Evolutionary conservation across 805 yeast species (phyloP).

Genomic region (Metschnikowia amazonensis): DNA sequence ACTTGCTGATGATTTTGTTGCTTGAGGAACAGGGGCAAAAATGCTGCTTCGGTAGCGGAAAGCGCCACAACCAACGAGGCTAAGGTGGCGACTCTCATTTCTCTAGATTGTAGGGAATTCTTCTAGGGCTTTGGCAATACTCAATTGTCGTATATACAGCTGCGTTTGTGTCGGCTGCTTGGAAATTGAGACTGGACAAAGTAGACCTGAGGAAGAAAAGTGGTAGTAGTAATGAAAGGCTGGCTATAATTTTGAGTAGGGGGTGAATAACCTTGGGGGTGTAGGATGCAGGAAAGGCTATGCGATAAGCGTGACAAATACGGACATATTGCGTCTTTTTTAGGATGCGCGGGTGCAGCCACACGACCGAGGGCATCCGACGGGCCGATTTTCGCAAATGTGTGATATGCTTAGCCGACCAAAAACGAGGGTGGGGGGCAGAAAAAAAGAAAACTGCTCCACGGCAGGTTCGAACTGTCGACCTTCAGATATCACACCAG

Average conservation of each 20-base stretch:
- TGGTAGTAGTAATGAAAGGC: neutral
- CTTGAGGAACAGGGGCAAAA: conserved; percentile 10
- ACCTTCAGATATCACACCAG: conserved; percentile 35
- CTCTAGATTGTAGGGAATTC: neutral
- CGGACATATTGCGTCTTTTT: neutral
- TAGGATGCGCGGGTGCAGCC: neutral
- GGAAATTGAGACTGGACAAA: neutral
- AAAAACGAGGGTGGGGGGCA: neutral
- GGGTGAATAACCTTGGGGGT: neutral
- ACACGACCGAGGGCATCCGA: neutral
- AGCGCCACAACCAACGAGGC: conserved; percentile 13
- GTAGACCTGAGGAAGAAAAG: neutral
- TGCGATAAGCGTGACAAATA: conserved; percentile 4
- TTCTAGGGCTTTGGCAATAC: neutral
- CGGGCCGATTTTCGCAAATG: neutral
- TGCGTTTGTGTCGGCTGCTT: neutral
- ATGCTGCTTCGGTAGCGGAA: conserved; percentile 15
- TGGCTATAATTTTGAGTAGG: neutral
- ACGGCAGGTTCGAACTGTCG: conserved; percentile 48
- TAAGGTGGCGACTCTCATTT: conserved; percentile 11
- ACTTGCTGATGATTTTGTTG: conserved; percentile 13
- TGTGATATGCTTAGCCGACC: conserved; percentile 29
- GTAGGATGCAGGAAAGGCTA: conserved; percentile 5
- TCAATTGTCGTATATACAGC: neutral
- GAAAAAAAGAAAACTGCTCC: conserved; percentile 27